Evolutionary conservation across 2,329 filamentous ascomycete genomes (phyloP), one percentile per base, ranked within the genome.

Genomic region (Leptographium wingfieldii): DNA sequence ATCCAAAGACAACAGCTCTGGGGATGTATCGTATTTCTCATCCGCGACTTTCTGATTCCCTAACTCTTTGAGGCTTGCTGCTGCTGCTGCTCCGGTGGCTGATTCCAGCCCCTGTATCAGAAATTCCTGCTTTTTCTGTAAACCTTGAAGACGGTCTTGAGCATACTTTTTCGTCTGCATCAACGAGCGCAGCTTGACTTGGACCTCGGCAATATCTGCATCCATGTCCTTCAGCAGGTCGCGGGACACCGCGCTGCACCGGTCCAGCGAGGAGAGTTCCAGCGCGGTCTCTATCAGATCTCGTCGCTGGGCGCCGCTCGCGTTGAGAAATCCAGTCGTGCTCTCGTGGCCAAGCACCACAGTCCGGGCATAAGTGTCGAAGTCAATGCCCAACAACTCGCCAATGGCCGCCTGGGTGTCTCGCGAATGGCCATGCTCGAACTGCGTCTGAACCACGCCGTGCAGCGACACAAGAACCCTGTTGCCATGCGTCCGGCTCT

Each of bases 341-440:
- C 68, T 69, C 55, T 70, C 68, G 49, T 70, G 67, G 19, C 68
- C 68, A 9, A 71, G 63, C n/a, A 71, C 61, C 2, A 70, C 65
- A 4, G 66, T 70, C 63, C 67, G 65, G n/a, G 68, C 63, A 58
- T 67, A 71, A 4, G 68, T 68, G 3, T 67, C 67, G 56, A 67
- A 72, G 61, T 70, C 66, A 22, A 67, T 65, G 6, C 70, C 69
- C 16, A 72, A 59, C 53, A 72, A 63, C 51, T 66, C 66, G 25
- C 71, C 64, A 31, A 72, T 63, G 14, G 66, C 66, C 9, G 62
- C 63, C 59, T 71, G 69, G 5, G 67, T 68, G 27, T 60, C 56
- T 38, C 60, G 66, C 5, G 55, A 40, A 33, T 66, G 62, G 12
- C 63, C 63, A 48, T 64, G 64, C 55, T 71, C 69, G 25, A 70